Evolutionary conservation across 257 asterid genomes (phyloP).

Genomic region (Rehmannia glutinosa): DNA sequence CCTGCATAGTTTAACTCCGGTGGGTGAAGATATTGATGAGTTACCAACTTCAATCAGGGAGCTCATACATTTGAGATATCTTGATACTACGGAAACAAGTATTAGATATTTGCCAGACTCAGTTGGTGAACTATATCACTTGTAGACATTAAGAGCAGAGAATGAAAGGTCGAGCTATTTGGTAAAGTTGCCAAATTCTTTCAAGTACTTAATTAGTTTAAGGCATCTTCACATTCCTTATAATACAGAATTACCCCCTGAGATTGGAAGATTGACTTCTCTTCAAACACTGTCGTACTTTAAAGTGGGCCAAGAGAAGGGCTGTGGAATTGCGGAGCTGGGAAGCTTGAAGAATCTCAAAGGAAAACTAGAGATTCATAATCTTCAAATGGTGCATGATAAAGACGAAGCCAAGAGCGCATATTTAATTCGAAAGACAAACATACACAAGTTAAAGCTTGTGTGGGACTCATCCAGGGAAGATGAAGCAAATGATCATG

Average conservation of each 20-base stretch:
- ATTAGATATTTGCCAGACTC: not conserved
- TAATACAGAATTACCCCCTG: not conserved
- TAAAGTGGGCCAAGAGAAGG: constrained; percentile 7
- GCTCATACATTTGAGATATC: not conserved
- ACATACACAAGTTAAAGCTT: not conserved
- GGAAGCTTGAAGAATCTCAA: not conserved
- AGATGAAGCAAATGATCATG: constrained; percentile 1
- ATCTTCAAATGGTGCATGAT: constrained; percentile 7
- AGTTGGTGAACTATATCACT: not conserved
- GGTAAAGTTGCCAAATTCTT: not conserved
- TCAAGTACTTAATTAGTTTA: constrained; percentile 18
- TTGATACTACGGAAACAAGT: not conserved
- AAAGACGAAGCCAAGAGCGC: not conserved
- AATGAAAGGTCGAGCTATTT: not conserved
- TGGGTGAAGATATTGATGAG: not conserved
- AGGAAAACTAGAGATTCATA: constrained; percentile 4
- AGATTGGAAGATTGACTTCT: constrained; percentile 25
- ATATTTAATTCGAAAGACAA: not conserved
- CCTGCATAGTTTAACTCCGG: constrained; percentile 13
- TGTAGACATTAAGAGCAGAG: constrained; percentile 8
- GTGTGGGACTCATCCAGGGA: not conserved
- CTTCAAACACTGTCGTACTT: constrained; percentile 23
- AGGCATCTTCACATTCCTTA: constrained; percentile 18
- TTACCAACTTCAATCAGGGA: constrained; percentile 1
- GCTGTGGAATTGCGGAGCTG: constrained; percentile 3